A percentile compares a stretch with the other conserved stretches of the same genome.
Conservation (phyloP, 2,329 filamentous ascomycete species). For the Fusarium neocosmosporiellum region DNA sequence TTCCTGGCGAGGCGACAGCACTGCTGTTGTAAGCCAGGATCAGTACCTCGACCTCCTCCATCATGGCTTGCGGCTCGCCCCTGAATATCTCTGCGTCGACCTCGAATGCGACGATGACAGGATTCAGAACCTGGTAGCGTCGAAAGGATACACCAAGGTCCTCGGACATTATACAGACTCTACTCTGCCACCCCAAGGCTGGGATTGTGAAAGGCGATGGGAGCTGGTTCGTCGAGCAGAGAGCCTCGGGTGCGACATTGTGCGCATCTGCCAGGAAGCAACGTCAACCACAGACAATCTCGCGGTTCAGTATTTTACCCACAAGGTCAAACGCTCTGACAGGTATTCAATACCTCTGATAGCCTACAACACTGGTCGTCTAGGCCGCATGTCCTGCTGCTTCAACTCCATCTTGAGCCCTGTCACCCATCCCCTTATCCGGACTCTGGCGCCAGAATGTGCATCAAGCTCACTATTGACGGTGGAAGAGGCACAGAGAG, state of each 20-base stretch:
- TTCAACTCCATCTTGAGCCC: conserved; percentile 14
- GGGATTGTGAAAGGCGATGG: conserved; percentile 3
- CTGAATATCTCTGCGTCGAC: conserved; percentile 19
- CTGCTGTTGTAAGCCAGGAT: neutral
- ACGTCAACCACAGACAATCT: conserved; percentile 12
- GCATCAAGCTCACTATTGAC: conserved; percentile 1
- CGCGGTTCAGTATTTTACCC: conserved; percentile 9
- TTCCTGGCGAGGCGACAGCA: neutral
- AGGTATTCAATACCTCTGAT: conserved; percentile 6
- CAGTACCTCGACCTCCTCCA: conserved; percentile 12
- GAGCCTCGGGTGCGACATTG: conserved; percentile 10
- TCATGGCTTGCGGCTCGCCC: conserved; percentile 18
- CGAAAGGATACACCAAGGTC: conserved; percentile 12
- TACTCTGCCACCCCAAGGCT: neutral
- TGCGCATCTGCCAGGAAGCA: conserved; percentile 20
- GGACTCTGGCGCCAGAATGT: neutral
- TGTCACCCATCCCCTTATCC: conserved; percentile 12
- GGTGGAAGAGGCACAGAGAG: conserved; percentile 21
- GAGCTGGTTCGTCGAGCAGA: conserved; percentile 5
- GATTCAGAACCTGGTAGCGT: conserved; percentile 1
- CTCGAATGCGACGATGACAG: conserved; percentile 4
- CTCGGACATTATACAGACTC: conserved; percentile 16
- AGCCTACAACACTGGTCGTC: conserved; percentile 12
- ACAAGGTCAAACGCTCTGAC: conserved; percentile 1
- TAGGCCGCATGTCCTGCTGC: conserved; percentile 14